Evolutionary conservation across 768 basidiomycete genomes (phyloP).

Genomic region (Trametes sanguinea): DNA sequence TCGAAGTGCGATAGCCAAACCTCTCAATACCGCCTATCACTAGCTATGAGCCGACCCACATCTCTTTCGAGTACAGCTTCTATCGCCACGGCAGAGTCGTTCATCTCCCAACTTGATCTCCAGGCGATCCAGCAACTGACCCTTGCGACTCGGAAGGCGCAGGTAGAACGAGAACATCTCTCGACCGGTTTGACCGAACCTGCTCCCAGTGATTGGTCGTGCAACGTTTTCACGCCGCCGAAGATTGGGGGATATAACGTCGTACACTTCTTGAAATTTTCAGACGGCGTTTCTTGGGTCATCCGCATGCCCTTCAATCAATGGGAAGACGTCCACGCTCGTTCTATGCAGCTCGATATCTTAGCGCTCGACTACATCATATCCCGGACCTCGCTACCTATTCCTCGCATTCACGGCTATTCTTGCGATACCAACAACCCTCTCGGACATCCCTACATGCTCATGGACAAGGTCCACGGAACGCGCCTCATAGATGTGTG

Average conservation of each 20-base stretch:
- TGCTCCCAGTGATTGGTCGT: neutral
- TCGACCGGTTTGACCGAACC: neutral
- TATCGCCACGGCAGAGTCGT: neutral
- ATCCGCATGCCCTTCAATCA: slow-evolving; percentile 4
- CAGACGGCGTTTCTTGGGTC: slow-evolving; percentile 4
- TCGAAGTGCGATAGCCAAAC: no score
- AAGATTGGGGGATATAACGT: slow-evolving; percentile 2
- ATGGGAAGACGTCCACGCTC: neutral
- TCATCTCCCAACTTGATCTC: neutral
- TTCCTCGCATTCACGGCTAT: slow-evolving; percentile 25
- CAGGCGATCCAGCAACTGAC: neutral
- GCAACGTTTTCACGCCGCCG: neutral
- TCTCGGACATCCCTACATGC: slow-evolving; percentile 1
- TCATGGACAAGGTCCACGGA: slow-evolving; percentile 9
- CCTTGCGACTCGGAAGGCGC: neutral
- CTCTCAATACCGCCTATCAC: no score
- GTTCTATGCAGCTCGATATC: slow-evolving; percentile 5
- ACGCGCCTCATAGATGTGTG: slow-evolving; percentile 11
- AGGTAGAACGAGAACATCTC: neutral
- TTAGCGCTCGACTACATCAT: slow-evolving; percentile 3
- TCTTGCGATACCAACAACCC: slow-evolving; percentile 4
- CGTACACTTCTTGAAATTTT: neutral
- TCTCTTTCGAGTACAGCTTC: no score
- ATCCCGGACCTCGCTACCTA: slow-evolving; percentile 13
- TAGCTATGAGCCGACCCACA: no score